Evolutionary conservation across 129 eudicot species (phyloP), one percentile per base, ranked within the genome.

Genomic region (Arctium minus): DNA sequence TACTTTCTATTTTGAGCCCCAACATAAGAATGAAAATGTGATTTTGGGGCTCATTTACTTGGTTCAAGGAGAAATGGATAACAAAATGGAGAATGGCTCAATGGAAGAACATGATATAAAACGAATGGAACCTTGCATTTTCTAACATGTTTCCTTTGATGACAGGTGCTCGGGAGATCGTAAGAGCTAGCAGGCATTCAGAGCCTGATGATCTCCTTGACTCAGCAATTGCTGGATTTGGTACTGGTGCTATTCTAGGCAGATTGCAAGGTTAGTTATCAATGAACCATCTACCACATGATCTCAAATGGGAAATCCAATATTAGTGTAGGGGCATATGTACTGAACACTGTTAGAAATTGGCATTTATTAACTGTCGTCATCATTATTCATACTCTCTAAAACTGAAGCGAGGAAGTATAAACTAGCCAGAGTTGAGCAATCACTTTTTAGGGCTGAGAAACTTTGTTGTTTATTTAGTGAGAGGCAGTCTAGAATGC

Each of bases 211-310:
- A 95, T 88, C 90, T 95, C 33, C 39, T 92, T 73, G 94, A 93
- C 86, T 95, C 97, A 11, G 92, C 90, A 46, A 86, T 95, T 87
- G 97, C 92, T 78, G 98, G 98, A 77, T 86, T 92, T 79, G 92
- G 97, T 78, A 91, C 88, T 70, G 98, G 98, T 75, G 98, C 98
- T 72, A 67, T 95, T 88, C 90, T 95, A n/a, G 98, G 98, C 15
- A 94, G 97, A 77, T 89, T 95, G 65, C 98, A 95, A 91, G 98
- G 98, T 95, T n/a, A 79, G 81, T 29, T n/a, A 72, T 56, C 70
- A 36, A 53, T n/a, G 35, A 73, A 8, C 79, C 68, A 37, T 46
- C 29, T n/a, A 30, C 8, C 31, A 29, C 48, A 30, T 62, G 12
- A 6, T 0, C 65, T 13, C 79, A 9, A 36, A 42, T 12, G 1